Percentiles rank a stretch among this genome's conserved stretches.
These are phyloP conservation scores for Aspergillus alliaceus DNA, from an alignment of 2,329 filamentous ascomycete genomes.

Conservation along the genomic window DNA sequence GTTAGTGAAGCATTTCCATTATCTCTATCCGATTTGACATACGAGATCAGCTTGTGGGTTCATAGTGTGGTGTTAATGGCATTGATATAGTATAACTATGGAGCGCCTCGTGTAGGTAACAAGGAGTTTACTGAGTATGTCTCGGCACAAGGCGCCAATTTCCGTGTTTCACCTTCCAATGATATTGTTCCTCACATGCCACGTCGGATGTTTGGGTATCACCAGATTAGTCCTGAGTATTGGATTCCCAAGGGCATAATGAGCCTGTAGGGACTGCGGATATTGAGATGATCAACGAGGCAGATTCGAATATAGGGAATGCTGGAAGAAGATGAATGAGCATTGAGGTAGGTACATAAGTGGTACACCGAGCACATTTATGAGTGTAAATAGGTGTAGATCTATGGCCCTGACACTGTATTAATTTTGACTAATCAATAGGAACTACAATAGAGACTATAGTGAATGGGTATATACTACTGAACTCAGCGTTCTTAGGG, in stretches of 20 bases:
- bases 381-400: constrained; percentile 15
- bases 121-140: constrained; percentile 38
- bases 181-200: constrained; percentile 43
- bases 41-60: too few species aligned
- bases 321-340: constrained; percentile 25
- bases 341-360: constrained; percentile 32
- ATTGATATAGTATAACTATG: constrained; percentile 40
- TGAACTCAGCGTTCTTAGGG: too few species aligned
- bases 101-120: constrained; percentile 45
- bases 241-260: constrained; percentile 38
- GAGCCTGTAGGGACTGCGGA: constrained; percentile 30
- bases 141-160: constrained; percentile 36
- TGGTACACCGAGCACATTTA: constrained; percentile 36
- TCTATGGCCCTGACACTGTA: neutral
- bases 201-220: constrained; percentile 31
- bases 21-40: too few species aligned
- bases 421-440: neutral
- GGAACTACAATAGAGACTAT: neutral
- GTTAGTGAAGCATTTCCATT: constrained; percentile 36
- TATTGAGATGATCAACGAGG: constrained; percentile 33
- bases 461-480: too few species aligned
- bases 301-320: constrained; percentile 35
- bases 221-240: constrained; percentile 42
- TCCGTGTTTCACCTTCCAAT: constrained; percentile 39
- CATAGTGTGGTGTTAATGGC: constrained; percentile 5